Base-by-base conservation (phyloP, 805 yeast species). In the Candida pseudoglaebosa region DNA sequence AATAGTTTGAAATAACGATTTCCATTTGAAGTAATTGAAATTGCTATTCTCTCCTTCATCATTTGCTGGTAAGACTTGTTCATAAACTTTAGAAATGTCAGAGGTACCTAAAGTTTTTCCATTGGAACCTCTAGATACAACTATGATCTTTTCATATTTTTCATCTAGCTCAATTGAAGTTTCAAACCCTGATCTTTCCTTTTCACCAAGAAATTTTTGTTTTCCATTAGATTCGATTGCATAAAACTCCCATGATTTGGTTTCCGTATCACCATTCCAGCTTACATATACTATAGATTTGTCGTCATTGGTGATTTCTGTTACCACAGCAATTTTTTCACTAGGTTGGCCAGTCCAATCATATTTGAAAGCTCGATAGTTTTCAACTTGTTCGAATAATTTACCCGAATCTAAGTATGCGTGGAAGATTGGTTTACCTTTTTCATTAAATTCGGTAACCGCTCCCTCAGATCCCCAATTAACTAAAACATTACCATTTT, bases 401-500 rank as follows among this genome's bases (percentile, higher is more conserved):
- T 38, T 39, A 4, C 57, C 64, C 4, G 67, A 59, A 36, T 62
- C 67, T 44, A 50, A 31, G 34, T 47, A 56, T 1, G 69, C 62
- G 38, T 57, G 60, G 46, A 62, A 61, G 13, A 61, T 47, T 10
- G 57, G 44, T 13, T 59, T 45, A 7, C 59, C 66, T 4, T 55
- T 44, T 7, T 28, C 28, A 40, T 55, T 50, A 36, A 45, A 59
- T 39, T 65, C 68, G 9, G 69, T 62, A n/a, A 63, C 54, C 4
- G 65, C 62, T 29, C 69, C 67, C 15, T 51, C 61, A 2, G 69
- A 59, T 4, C 69, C 70, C 66, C 68, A 62, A 37, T 58, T 61
- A 16, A 61, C 63, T 22, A 65, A 36, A 14, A 56, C 66, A 33
- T 62, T 52, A 9, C 65, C 65, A 34, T 61, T 52, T 17, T 54